Conservation (phyloP, 2,329 filamentous ascomycete species). For the Talaromyces sp. region DNA sequence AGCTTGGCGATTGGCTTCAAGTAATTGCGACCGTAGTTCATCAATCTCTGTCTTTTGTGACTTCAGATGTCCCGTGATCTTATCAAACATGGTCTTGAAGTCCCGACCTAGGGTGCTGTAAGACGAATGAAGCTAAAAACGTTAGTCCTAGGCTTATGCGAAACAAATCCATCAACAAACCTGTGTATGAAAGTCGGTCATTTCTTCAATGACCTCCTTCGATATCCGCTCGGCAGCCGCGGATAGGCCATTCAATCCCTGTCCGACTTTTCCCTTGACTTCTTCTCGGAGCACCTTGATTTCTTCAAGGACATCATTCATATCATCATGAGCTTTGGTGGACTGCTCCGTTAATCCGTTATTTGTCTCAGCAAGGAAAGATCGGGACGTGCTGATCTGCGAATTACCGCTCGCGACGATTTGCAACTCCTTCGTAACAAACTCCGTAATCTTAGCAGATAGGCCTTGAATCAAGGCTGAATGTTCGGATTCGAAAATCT, state of each 20-base stretch:
- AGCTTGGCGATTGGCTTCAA: constrained; percentile 64
- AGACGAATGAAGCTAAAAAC: constrained; percentile 67
- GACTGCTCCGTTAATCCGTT: constrained; percentile 56
- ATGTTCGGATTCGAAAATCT: constrained; percentile 69
- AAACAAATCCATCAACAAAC: constrained; percentile 30
- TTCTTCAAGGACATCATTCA: constrained; percentile 88
- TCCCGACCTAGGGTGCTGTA: constrained; percentile 81
- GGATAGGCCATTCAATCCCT: constrained; percentile 78
- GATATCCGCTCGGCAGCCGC: constrained; percentile 83
- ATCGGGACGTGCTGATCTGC: constrained; percentile 66
- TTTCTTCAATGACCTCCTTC: constrained; percentile 79
- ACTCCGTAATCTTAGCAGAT: constrained; percentile 67
- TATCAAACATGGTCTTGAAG: constrained; percentile 81
- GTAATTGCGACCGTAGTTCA: constrained; percentile 66
- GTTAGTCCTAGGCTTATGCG: constrained; percentile 20
- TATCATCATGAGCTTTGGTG: constrained; percentile 65
- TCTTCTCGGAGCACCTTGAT: constrained; percentile 86
- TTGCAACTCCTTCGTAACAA: constrained; percentile 70
- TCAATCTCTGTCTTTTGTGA: constrained; percentile 75
- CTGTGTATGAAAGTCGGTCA: constrained; percentile 75
- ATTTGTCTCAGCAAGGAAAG: constrained; percentile 64
- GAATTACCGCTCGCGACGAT: constrained; percentile 67
- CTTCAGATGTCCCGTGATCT: constrained; percentile 68
- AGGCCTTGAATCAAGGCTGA: constrained; percentile 64
- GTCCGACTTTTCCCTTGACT: constrained; percentile 79